Percentiles rank a stretch among this genome's conserved stretches.
Evolutionary conservation across 306 rosid species (phyloP).

Genomic region (Castanea crenata): DNA sequence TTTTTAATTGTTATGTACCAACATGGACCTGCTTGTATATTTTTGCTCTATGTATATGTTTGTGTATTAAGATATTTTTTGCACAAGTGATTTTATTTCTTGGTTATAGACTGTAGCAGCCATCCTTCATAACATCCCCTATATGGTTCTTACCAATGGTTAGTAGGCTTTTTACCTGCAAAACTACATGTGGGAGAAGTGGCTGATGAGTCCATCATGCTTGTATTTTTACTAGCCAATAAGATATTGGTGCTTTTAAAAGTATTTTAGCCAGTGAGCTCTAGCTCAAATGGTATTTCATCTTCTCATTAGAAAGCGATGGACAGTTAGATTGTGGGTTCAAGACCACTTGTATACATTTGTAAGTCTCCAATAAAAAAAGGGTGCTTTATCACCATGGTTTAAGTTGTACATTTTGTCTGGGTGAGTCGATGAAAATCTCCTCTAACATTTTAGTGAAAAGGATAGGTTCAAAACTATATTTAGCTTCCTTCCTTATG

Average conservation of each 20-base stretch:
- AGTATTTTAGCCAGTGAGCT: not conserved
- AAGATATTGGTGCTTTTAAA: not conserved
- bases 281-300: not conserved
- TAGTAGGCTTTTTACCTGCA: not conserved
- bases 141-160: not conserved
- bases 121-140: not conserved
- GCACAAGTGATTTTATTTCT: not conserved
- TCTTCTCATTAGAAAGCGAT: not conserved
- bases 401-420: not conserved
- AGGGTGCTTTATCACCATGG: not conserved
- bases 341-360: not conserved
- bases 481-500: not conserved
- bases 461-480: not conserved
- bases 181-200: not conserved
- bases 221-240: not conserved
- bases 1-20: not conserved
- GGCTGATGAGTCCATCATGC: not conserved
- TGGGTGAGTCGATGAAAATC: not conserved
- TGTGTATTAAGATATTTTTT: not conserved
- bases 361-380: not conserved
- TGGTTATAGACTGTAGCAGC: not conserved
- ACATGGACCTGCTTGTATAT: not conserved
- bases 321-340: not conserved
- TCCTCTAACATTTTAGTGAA: not conserved
- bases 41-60: not conserved